These are phyloP conservation scores for Aspergillus sp. DNA, from an alignment of 2,329 filamentous ascomycete species.

Conservation along the genomic window DNA sequence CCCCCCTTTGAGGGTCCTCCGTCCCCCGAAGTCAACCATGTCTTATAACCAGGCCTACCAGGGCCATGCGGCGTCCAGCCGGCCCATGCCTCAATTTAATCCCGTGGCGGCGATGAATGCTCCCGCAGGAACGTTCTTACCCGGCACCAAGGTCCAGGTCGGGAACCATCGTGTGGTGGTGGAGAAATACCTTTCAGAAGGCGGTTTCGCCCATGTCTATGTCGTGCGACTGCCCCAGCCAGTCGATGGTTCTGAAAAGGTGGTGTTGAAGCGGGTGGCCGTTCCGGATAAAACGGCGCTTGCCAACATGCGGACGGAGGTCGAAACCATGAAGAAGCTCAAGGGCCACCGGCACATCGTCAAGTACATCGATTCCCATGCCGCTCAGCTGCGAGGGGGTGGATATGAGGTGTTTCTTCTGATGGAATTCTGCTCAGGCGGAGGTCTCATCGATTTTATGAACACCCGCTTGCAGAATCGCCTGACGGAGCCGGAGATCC, in stretches of 20 bases:
- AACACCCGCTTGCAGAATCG: constrained; percentile 95
- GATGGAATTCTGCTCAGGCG: constrained; percentile 95
- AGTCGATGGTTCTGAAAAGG: constrained; percentile 68
- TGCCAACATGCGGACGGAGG: constrained; percentile 93
- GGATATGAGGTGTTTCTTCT: constrained; percentile 97
- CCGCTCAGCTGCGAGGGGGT: constrained; percentile 81
- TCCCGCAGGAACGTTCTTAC: constrained; percentile 77
- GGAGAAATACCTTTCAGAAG: constrained; percentile 95
- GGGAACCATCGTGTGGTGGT: constrained; percentile 88
- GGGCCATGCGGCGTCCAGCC: constrained; percentile 22
- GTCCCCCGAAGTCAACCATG: constrained; percentile 13
- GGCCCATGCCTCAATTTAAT: constrained; percentile 25
- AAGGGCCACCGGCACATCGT: constrained; percentile 95
- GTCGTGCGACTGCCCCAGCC: constrained; percentile 77
- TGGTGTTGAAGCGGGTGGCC: constrained; percentile 88
- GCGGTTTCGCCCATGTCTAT: constrained; percentile 97
- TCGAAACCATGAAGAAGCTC: constrained; percentile 99
- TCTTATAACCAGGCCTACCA: constrained; percentile 21
- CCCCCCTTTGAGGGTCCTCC: constrained; percentile 21
- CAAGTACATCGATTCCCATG: constrained; percentile 96
- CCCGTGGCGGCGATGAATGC: constrained; percentile 28
- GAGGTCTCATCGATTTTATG: constrained; percentile 98
- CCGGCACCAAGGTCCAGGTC: constrained; percentile 94
- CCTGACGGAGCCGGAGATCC: constrained; percentile 91
- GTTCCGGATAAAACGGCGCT: constrained; percentile 93